Percentiles rank a stretch among this genome's conserved stretches.
Conservation (phyloP, 441 rosid genomes). For the Sinapis alba region DNA sequence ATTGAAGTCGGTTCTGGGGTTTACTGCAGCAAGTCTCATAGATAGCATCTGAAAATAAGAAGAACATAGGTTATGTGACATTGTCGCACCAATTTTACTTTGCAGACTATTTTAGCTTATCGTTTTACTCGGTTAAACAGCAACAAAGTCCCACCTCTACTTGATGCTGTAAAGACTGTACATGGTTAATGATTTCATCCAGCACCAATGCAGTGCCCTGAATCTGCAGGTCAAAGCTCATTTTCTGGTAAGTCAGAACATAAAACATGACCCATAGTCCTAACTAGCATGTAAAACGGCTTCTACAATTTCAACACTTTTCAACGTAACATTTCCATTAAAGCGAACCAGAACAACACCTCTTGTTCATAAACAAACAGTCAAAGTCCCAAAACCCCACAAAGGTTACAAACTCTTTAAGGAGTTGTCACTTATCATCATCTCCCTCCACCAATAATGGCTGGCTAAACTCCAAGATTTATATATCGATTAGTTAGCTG, state of each 20-base stretch:
- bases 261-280: neutral
- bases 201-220: conserved; percentile 84
- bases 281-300: neutral
- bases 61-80: conserved; percentile 1
- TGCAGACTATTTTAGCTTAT: neutral
- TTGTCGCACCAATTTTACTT: neutral
- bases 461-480: conserved; percentile 35
- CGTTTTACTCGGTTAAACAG: neutral
- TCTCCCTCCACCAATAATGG: conserved; percentile 37
- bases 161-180: conserved; percentile 76
- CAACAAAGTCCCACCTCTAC: conserved; percentile 66
- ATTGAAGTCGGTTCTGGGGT: conserved; percentile 80
- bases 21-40: conserved; percentile 87
- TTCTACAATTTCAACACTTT: conserved; percentile 8
- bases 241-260: conserved; percentile 7
- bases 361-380: conserved; percentile 5
- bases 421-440: conserved; percentile 35
- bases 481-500: conserved; percentile 35
- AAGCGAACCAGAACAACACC: conserved; percentile 2
- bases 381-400: conserved; percentile 23
- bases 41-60: conserved; percentile 72
- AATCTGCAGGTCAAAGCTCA: conserved; percentile 58
- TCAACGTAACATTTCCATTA: neutral
- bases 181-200: conserved; percentile 90
- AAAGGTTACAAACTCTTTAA: conserved; percentile 21